These are phyloP conservation scores for Coemansia sp. DNA, from an alignment of 192 early-diverging fungal species.

Conservation along the genomic window DNA sequence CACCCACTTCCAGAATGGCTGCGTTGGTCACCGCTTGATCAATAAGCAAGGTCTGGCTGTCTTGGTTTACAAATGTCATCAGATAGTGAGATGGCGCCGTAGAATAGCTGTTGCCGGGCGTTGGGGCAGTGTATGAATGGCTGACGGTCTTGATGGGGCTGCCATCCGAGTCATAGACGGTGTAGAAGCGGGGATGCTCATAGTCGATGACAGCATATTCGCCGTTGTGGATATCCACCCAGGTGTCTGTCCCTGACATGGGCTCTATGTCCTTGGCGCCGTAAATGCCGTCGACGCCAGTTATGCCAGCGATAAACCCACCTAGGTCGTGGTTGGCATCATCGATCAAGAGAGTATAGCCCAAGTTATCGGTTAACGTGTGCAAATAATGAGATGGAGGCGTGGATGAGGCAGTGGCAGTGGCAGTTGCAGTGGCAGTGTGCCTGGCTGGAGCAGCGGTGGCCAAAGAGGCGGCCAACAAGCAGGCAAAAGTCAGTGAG, in stretches of 20 bases:
- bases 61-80: constrained; percentile 36
- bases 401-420: neutral
- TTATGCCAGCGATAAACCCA: constrained; percentile 5
- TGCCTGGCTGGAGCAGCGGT: neutral
- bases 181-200: constrained; percentile 28
- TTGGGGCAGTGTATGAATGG: neutral
- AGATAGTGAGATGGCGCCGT: constrained; percentile 18
- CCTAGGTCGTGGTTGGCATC: constrained; percentile 27
- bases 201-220: constrained; percentile 38
- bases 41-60: constrained; percentile 20
- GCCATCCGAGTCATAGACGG: constrained; percentile 22
- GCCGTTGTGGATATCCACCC: constrained; percentile 35
- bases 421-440: neutral
- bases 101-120: neutral
- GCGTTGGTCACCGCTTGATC: constrained; percentile 19
- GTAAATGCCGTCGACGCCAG: constrained; percentile 37
- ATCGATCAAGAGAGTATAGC: constrained; percentile 34
- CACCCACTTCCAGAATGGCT: constrained; percentile 15
- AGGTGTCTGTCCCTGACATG: constrained; percentile 20
- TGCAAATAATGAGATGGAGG: constrained; percentile 21
- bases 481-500: neutral
- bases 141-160: constrained; percentile 24
- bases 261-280: constrained; percentile 3
- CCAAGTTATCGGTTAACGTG: constrained; percentile 27
- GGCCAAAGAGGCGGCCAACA: constrained; percentile 8